Evolutionary conservation across 208 protist genomes (phyloP).

Genomic region (Trypanosoma boissoni): DNA sequence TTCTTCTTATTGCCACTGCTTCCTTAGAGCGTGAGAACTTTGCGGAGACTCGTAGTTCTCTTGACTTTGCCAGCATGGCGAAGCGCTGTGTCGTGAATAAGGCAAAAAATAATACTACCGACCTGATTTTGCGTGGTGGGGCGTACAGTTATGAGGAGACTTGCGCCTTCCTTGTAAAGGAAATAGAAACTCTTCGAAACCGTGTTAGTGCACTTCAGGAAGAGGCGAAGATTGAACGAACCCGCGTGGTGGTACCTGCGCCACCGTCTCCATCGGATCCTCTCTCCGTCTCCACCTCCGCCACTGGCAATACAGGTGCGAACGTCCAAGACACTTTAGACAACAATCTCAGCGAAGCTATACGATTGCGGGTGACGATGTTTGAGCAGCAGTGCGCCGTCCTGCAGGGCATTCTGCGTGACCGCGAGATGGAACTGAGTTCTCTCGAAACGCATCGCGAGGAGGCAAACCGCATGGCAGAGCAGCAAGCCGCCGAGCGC

Average conservation of each 20-base stretch:
- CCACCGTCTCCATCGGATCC: background rate
- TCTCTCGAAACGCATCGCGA: constrained; percentile 7
- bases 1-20: constrained; percentile 68
- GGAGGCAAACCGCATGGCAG: constrained; percentile 13
- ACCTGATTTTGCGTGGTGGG: constrained; percentile 16
- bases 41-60: constrained; percentile 62
- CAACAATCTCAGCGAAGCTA: background rate
- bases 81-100: constrained; percentile 52
- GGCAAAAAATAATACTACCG: constrained; percentile 22
- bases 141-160: constrained; percentile 23
- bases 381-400: constrained; percentile 22
- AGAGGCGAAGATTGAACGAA: constrained; percentile 24
- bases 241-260: too few species aligned
- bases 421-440: constrained; percentile 23
- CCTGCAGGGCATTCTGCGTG: constrained; percentile 19
- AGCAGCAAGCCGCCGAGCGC: constrained; percentile 5
- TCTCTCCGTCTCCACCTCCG: background rate
- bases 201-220: constrained; percentile 34
- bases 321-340: too few species aligned
- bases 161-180: constrained; percentile 11
- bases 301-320: too few species aligned
- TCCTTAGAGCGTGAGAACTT: constrained; percentile 57
- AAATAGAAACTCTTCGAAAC: constrained; percentile 31
- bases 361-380: constrained; percentile 14
- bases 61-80: constrained; percentile 65